Evolutionary conservation across 1,284 basidiomycete species (phyloP).

Genomic region (Microbotryum silenes-acaulis): DNA sequence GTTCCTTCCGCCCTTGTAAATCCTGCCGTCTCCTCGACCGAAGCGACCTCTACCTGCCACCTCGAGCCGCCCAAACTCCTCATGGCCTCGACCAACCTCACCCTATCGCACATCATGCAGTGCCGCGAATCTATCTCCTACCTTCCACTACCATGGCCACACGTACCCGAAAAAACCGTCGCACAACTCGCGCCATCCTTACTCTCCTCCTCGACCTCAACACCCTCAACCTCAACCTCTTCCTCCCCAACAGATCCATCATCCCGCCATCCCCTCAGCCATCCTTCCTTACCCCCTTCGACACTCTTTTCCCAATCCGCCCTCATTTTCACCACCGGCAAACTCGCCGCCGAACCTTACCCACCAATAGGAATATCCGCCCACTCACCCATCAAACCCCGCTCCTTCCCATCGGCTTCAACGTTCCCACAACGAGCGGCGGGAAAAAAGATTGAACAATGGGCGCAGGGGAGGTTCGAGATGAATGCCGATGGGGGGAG

Average conservation of each 20-base stretch:
- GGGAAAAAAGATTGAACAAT: slow-evolving; percentile 24
- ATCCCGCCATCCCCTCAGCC: slow-evolving; percentile 14
- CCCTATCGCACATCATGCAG: slow-evolving; percentile 26
- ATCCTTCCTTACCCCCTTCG: slow-evolving; percentile 21
- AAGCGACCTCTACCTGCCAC: background rate
- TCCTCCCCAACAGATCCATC: slow-evolving; percentile 1
- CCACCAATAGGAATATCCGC: slow-evolving; percentile 21
- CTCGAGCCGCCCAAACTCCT: slow-evolving; percentile 33
- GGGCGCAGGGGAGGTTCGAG: slow-evolving; percentile 22
- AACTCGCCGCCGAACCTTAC: slow-evolving; percentile 19
- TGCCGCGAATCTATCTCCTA: slow-evolving; percentile 31
- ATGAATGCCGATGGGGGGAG: slow-evolving; percentile 25
- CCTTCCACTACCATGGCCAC: slow-evolving; percentile 29
- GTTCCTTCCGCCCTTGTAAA: slow-evolving; percentile 24
- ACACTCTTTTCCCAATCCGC: slow-evolving; percentile 32
- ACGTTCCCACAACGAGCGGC: slow-evolving; percentile 23
- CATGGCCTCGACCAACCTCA: slow-evolving; percentile 32
- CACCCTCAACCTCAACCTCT: slow-evolving; percentile 1
- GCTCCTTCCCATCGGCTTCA: slow-evolving; percentile 11
- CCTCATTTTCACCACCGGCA: slow-evolving; percentile 27
- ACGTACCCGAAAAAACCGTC: slow-evolving; percentile 17
- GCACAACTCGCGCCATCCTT: slow-evolving; percentile 17
- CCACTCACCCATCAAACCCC: slow-evolving; percentile 13
- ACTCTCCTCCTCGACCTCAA: background rate
- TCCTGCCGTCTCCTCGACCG: slow-evolving; percentile 1